A percentile compares a stretch with the other conserved stretches of the same genome.
Conservation (phyloP, 352 stramenopile genomes). For the Paralagenidium karlingii region DNA sequence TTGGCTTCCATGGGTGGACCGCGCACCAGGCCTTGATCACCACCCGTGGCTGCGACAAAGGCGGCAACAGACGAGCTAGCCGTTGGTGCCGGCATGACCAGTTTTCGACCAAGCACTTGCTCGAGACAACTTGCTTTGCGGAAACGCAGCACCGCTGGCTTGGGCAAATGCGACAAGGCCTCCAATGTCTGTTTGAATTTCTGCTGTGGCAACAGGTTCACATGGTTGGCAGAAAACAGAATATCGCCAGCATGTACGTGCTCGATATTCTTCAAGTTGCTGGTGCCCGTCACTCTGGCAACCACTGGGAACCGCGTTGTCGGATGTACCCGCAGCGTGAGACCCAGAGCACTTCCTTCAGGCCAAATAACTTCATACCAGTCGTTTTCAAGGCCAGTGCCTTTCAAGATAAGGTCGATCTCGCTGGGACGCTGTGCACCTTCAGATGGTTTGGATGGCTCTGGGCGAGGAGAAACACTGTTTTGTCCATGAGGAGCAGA, state of each 20-base stretch:
- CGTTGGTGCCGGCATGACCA: conserved; percentile 23
- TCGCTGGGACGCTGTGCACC: too few species aligned
- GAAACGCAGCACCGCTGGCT: conserved; percentile 56
- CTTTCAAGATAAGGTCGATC: too few species aligned
- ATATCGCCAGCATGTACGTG: conserved; percentile 55
- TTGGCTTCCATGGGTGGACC: conserved; percentile 2
- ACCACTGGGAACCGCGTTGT: conserved; percentile 60
- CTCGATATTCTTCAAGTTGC: conserved; percentile 68
- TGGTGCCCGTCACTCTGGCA: conserved; percentile 54
- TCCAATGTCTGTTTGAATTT: conserved; percentile 76
- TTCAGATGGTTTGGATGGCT: too few species aligned
- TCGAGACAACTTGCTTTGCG: conserved; percentile 21
- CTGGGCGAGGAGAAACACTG: too few species aligned
- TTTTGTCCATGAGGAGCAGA: too few species aligned
- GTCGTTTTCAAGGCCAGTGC: too few species aligned
- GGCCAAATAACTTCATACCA: conserved; percentile 68
- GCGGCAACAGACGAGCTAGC: too few species aligned
- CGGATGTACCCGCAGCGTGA: conserved; percentile 56
- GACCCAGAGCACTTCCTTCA: conserved; percentile 42
- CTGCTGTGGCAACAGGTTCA: conserved; percentile 52
- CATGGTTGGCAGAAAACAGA: conserved; percentile 55
- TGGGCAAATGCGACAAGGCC: conserved; percentile 53
- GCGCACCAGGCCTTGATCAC: conserved; percentile 8
- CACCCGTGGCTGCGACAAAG: too few species aligned
- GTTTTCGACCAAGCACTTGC: too few species aligned